Evolutionary conservation across 495 filamentous ascomycete species (phyloP), one percentile per base, ranked within the genome.

Genomic region (Melanomma pulvis-pyrius): DNA sequence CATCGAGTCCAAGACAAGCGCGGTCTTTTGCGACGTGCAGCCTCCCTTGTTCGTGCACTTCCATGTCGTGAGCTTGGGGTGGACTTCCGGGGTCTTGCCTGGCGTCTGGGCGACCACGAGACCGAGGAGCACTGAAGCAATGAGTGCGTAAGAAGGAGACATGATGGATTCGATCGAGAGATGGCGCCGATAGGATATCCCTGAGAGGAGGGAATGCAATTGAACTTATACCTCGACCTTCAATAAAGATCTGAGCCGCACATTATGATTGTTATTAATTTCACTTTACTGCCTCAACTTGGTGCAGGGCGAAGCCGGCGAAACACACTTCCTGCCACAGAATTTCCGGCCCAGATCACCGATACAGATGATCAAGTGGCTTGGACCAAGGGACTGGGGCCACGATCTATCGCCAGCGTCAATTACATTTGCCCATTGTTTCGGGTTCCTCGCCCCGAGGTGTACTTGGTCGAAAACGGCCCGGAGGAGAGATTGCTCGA

Each of bases 1-100:
- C n/a, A 51, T 34, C 7, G 74, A 69, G 41, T 77, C 75, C 1
- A 77, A 46, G 1, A 77, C 75, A 19, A 77, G 49, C 8, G 69
- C 68, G 6, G 66, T 74, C 32, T 73, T 47, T n/a, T 70, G 69
- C 21, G 57, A 63, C n/a, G 36, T 59, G 61, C 75, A 77, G 12
- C 75, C 75, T 15, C 55, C 64, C 26, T 39, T 32, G n/a, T 62
- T 74, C 1, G 75, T 75, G 65, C 75, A 77, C 28, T 68, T 65
- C 63, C 68, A 68, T 29, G 74, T 75, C 5, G 52, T 59, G 19
- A 77, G 60, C 47, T 61, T 61, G 17, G 75, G 74, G 49, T 77
- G 74, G n/a, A 51, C 47, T 62, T 76, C 75, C 7, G 66, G 46
- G 8, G 46, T 63, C 4, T 28, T 64, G 55, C 75, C 74, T 22